A percentile compares a stretch with the other conserved stretches of the same genome.
phyloP scores from a whole-genome alignment of 2,329 filamentous ascomycete species.

The Hymenotorrendiella dingleyae region DNA sequence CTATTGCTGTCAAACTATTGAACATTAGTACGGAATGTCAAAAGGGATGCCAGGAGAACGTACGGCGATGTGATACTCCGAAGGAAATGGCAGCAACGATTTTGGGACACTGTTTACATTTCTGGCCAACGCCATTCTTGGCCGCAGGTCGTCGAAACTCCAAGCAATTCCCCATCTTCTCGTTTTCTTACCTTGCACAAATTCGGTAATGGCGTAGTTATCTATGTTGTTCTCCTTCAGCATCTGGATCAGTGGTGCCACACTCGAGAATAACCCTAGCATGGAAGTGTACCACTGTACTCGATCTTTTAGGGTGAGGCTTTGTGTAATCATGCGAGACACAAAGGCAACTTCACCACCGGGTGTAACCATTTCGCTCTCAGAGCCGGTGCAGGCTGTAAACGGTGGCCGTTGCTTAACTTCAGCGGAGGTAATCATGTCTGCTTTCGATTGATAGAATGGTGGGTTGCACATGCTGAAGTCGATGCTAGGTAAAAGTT shows the following conservation, averaged over 20 bases:
- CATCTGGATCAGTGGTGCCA: slow-evolving; percentile 55
- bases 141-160: slow-evolving; percentile 69
- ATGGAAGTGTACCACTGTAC: slow-evolving; percentile 89
- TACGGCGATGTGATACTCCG: slow-evolving; percentile 37
- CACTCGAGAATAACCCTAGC: slow-evolving; percentile 73
- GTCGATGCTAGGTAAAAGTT: slow-evolving; percentile 46
- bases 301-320: slow-evolving; percentile 48
- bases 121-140: slow-evolving; percentile 41
- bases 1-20: slow-evolving; percentile 3
- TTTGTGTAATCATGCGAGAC: slow-evolving; percentile 64
- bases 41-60: not conserved
- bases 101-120: slow-evolving; percentile 36
- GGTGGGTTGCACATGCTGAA: slow-evolving; percentile 95
- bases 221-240: slow-evolving; percentile 52
- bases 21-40: slow-evolving; percentile 1
- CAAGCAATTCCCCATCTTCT: slow-evolving; percentile 83
- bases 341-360: slow-evolving; percentile 78
- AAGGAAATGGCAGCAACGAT: slow-evolving; percentile 46
- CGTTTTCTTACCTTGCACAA: slow-evolving; percentile 73
- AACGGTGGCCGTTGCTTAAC: slow-evolving; percentile 63
- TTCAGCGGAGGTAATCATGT: slow-evolving; percentile 59
- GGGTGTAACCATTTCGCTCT: slow-evolving; percentile 76
- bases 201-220: slow-evolving; percentile 79
- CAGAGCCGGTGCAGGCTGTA: slow-evolving; percentile 70
- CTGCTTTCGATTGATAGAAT: slow-evolving; percentile 73